Conservation (phyloP, 2,329 filamentous ascomycete genomes). For the Fusarium goolgardi region DNA sequence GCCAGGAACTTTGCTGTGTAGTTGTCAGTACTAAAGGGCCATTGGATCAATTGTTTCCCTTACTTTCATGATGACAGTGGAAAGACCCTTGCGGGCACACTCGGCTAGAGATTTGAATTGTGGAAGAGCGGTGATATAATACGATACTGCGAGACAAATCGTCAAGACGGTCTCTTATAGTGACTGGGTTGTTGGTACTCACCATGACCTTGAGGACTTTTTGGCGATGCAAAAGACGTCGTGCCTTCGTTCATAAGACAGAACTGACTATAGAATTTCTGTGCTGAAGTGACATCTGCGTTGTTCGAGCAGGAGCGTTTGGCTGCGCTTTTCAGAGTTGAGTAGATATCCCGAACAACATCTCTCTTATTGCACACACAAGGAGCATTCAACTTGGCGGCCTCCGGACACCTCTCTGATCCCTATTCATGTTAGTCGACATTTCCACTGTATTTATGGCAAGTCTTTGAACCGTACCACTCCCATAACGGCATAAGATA, state of each 20-base stretch:
- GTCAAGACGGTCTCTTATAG: background rate
- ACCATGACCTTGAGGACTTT: conserved; percentile 64
- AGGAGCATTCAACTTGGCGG: conserved; percentile 58
- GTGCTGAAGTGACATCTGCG: conserved; percentile 60
- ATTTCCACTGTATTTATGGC: too few species aligned
- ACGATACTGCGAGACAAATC: conserved; percentile 56
- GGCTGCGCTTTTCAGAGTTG: conserved; percentile 57
- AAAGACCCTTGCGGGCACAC: conserved; percentile 60
- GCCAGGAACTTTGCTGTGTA: conserved; percentile 48
- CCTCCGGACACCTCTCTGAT: conserved; percentile 51
- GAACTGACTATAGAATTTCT: conserved; percentile 63
- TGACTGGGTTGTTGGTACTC: conserved; percentile 35
- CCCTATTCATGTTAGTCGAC: conserved; percentile 29
- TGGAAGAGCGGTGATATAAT: conserved; percentile 64
- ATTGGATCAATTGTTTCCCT: conserved; percentile 13
- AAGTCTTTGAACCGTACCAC: conserved; percentile 34
- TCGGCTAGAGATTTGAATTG: conserved; percentile 58
- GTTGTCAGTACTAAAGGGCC: background rate
- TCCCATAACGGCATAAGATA: conserved; percentile 50
- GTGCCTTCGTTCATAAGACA: conserved; percentile 63
- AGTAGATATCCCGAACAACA: conserved; percentile 58
- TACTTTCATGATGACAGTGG: conserved; percentile 57
- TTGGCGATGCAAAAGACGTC: conserved; percentile 59
- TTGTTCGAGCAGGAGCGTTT: conserved; percentile 60
- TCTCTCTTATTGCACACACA: conserved; percentile 65